Evolutionary conservation across 495 filamentous ascomycete genomes (phyloP), one percentile per base, ranked within the genome.

Genomic region (Penicillium bialowiezense): DNA sequence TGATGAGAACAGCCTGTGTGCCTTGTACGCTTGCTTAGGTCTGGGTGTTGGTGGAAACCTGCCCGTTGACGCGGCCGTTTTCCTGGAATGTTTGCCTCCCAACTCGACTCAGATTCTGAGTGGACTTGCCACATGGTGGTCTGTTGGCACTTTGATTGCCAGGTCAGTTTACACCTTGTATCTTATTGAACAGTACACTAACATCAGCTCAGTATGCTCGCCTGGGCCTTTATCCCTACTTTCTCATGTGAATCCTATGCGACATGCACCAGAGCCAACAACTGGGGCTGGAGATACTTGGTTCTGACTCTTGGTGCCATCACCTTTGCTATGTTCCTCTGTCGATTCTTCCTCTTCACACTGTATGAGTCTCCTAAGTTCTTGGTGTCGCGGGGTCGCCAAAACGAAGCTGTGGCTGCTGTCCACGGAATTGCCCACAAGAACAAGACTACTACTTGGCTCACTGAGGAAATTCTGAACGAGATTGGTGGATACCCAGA

Each of bases 251-350:
- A 59, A 8, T 61, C 52, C 7, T 57, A 52, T 53, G 56, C 60
- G 8, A 71, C 64, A 41, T 89, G 86, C 57, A 74, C 70, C 19
- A 64, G 68, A 48, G 58, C 55, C 3, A 60, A 79, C 38, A 89
- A 88, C 49, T 82, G 80, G 80, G 88, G 88, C 18, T 91, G 88
- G 88, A 71, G 88, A 24, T 91, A 89, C 52, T 74, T 89, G 47
- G 67, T 85, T 51, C 71, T 86, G 29, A 68, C 78, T 2, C 72
- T 87, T 45, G 88, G 87, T 14, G 81, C 78, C 2, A 63, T 90
- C 12, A 89, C 85, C 0, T 66, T 90, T 32, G 24, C 73, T 29
- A 73, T 76, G 65, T 89, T 87, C 61, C 36, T 81, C 26, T 62
- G 80, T 28, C 84, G 87, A 12, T 86, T 89, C 61, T 68, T 85